A percentile compares a stretch with the other conserved stretches of the same genome.
phyloP scores from a whole-genome alignment of 1,284 basidiomycete genomes.

The Megacollybia platyphylla region DNA sequence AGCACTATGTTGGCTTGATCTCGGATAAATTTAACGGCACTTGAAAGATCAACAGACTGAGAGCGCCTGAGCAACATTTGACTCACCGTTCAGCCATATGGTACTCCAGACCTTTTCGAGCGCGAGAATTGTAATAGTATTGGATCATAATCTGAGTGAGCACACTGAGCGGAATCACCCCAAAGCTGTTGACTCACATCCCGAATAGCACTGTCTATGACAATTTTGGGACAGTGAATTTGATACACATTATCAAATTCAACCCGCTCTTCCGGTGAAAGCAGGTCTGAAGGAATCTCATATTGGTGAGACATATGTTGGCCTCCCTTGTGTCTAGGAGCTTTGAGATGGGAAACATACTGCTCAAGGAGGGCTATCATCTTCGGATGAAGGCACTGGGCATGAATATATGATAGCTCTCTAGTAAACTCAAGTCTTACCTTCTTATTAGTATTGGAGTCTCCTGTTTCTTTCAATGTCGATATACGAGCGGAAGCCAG shows the following conservation, averaged over 20 bases:
- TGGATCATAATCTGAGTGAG: constrained; percentile 63
- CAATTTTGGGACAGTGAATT: constrained; percentile 78
- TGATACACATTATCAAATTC: constrained; percentile 89
- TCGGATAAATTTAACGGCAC: constrained; percentile 76
- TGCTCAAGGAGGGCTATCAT: constrained; percentile 49
- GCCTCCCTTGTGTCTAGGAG: constrained; percentile 23
- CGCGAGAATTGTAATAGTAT: constrained; percentile 80
- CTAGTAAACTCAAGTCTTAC: constrained; percentile 7
- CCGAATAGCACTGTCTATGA: constrained; percentile 70
- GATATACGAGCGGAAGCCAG: constrained; percentile 47
- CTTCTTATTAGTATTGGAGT: constrained; percentile 11
- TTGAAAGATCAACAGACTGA: constrained; percentile 15
- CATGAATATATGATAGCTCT: neutral
- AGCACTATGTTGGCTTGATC: constrained; percentile 55
- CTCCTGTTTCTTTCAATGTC: constrained; percentile 24
- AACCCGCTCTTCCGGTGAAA: constrained; percentile 62
- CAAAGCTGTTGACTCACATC: constrained; percentile 35
- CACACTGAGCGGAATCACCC: constrained; percentile 3
- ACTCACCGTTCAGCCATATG: constrained; percentile 76
- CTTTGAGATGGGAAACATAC: constrained; percentile 45
- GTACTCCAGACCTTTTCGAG: constrained; percentile 73
- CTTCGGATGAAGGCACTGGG: constrained; percentile 18
- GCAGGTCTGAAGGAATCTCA: constrained; percentile 53
- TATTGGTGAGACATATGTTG: constrained; percentile 29
- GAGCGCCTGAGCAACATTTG: neutral